Conservation (phyloP, 495 filamentous ascomycete genomes). For the Neurospora sp. region DNA sequence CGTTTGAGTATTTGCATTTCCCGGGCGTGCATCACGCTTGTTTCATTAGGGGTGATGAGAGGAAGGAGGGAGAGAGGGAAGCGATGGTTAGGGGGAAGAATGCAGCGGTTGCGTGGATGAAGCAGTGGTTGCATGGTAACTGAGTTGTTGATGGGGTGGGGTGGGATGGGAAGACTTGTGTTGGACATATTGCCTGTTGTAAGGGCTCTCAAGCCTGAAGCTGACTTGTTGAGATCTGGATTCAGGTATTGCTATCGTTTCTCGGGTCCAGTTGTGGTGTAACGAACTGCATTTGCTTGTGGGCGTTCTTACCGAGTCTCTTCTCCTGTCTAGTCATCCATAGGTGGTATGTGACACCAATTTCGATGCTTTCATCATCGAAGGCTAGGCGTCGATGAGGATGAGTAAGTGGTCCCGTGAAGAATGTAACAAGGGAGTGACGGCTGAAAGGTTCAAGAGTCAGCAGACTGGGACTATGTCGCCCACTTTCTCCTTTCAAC, state of each 20-base stretch:
- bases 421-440: background rate
- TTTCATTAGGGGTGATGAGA: constrained; percentile 35
- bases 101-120: constrained; percentile 33
- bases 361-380: background rate
- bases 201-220: background rate
- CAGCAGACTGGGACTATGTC: background rate
- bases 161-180: background rate
- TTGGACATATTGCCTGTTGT: background rate
- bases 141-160: background rate
- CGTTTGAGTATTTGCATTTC: constrained; percentile 50
- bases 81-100: constrained; percentile 41
- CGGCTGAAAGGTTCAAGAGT: background rate
- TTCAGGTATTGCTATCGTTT: background rate
- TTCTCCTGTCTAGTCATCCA: background rate
- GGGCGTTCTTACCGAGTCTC: background rate
- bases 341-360: background rate
- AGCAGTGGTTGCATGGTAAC: constrained; percentile 19
- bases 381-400: background rate
- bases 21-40: constrained; percentile 44
- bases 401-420: background rate
- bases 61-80: constrained; percentile 29
- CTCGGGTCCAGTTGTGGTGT: too few relatives aligned
- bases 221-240: background rate
- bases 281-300: background rate
- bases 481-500: background rate